Percentiles rank a stretch among this genome's conserved stretches.
Evolutionary conservation across 2,329 filamentous ascomycete species (phyloP).

Genomic region (Aspergillus novofumigatus): DNA sequence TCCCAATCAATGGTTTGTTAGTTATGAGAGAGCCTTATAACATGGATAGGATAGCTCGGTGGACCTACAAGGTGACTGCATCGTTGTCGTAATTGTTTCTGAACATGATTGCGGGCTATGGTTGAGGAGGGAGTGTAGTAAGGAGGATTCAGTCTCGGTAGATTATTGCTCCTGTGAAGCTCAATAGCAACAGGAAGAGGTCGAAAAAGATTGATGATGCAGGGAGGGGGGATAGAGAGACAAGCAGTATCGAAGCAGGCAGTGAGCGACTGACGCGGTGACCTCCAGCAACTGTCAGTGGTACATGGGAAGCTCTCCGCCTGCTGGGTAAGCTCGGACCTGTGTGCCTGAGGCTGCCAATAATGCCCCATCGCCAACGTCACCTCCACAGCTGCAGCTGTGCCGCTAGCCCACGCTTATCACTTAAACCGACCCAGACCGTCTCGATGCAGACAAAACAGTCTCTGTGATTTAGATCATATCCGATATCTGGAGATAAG

Average conservation of each 20-base stretch:
- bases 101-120: slow-evolving; percentile 64
- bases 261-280: slow-evolving; percentile 34
- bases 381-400: slow-evolving; percentile 16
- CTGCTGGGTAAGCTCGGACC: slow-evolving; percentile 4
- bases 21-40: slow-evolving; percentile 3
- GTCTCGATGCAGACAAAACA: slow-evolving; percentile 9
- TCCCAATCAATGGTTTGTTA: slow-evolving; percentile 3
- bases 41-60: slow-evolving; percentile 36
- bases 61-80: slow-evolving; percentile 86
- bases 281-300: slow-evolving; percentile 8
- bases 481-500: background rate
- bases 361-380: slow-evolving; percentile 18
- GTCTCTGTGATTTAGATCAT: background rate
- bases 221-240: slow-evolving; percentile 1
- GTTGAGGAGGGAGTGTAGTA: slow-evolving; percentile 3
- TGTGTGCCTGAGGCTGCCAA: slow-evolving; percentile 16
- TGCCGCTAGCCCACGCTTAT: background rate
- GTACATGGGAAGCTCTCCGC: slow-evolving; percentile 6
- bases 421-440: background rate
- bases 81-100: slow-evolving; percentile 99
- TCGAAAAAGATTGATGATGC: slow-evolving; percentile 4
- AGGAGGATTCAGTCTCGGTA: background rate
- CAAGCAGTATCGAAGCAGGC: slow-evolving; percentile 17
- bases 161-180: background rate
- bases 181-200: slow-evolving; percentile 12